Evolutionary conservation across 139 green algal species (phyloP).

Genomic region (Chlorella sp.): DNA sequence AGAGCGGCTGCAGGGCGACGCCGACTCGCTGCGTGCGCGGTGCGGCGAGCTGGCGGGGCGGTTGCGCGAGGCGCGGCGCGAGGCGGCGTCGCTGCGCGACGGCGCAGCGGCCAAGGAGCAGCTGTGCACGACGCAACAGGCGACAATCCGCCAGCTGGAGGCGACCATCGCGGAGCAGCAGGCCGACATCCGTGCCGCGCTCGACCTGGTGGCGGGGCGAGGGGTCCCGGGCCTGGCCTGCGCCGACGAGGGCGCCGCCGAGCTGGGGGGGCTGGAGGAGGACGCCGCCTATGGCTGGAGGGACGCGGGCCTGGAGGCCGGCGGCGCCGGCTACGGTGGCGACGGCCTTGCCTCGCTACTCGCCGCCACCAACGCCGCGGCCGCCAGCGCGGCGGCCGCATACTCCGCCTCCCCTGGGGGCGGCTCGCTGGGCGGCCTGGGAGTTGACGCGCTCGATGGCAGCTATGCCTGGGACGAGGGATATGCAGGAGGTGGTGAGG

Average conservation of each 20-base stretch:
- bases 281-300: neutral
- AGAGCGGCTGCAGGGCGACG: neutral
- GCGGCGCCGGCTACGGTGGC: neutral
- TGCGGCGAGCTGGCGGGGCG: constrained; percentile 1
- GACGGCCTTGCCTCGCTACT: neutral
- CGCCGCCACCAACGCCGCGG: neutral
- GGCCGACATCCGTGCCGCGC: constrained; percentile 24
- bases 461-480: no score
- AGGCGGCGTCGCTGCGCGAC: neutral
- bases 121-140: constrained; percentile 7
- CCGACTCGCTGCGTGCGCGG: constrained; percentile 1
- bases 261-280: neutral
- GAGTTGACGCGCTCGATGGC: no score
- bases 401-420: no score
- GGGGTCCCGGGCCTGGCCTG: no score
- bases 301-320: neutral
- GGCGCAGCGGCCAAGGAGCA: constrained; percentile 3
- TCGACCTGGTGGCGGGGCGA: constrained; percentile 19
- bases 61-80: constrained; percentile 13
- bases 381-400: neutral
- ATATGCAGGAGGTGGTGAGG: no score
- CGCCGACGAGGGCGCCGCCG: neutral
- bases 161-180: constrained; percentile 29
- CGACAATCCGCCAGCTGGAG: constrained; percentile 28
- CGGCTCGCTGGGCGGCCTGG: no score